Conservation (phyloP, 352 stramenopile genomes). For the Pythium chondricola region DNA sequence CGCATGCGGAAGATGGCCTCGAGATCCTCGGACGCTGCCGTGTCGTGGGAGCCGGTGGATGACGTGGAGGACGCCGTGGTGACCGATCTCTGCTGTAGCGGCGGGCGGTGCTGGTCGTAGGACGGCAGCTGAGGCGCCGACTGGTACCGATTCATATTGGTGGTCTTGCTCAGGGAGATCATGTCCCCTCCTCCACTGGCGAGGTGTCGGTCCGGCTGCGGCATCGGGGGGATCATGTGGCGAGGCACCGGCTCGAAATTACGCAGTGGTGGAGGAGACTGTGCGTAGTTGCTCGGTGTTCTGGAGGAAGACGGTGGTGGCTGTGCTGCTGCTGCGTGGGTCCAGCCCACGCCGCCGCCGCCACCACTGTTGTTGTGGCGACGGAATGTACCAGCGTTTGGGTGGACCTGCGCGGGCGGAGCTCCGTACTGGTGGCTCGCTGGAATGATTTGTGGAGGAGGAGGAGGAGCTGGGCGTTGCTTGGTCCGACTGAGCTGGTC, state of each 20-base stretch:
- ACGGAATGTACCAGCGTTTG: conserved; percentile 1
- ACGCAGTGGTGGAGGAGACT: background rate
- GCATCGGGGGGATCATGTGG: conserved; percentile 17
- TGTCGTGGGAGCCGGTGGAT: background rate
- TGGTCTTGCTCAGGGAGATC: conserved; percentile 1
- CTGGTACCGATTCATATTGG: background rate
- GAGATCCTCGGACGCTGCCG: conserved; percentile 16
- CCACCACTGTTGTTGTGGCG: conserved; percentile 2
- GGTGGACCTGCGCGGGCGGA: background rate
- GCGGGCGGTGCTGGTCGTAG: background rate
- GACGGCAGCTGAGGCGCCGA: background rate
- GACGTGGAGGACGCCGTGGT: background rate
- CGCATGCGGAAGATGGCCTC: conserved; percentile 30
- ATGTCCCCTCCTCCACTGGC: too few relatives aligned
- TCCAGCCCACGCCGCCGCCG: conserved; percentile 6
- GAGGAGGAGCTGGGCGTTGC: background rate
- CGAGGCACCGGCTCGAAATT: conserved; percentile 6
- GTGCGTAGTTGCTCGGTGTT: background rate
- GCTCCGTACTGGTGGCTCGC: conserved; percentile 4
- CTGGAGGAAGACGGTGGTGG: background rate
- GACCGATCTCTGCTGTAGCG: background rate
- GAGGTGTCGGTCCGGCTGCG: conserved; percentile 8
- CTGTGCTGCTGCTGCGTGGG: background rate
- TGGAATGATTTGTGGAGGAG: background rate
- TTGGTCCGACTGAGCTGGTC: conserved; percentile 3